Percentiles rank a stretch among this genome's conserved stretches.
phyloP scores from a whole-genome alignment of 805 yeast genomes.

The Candida ascalaphidarum region DNA sequence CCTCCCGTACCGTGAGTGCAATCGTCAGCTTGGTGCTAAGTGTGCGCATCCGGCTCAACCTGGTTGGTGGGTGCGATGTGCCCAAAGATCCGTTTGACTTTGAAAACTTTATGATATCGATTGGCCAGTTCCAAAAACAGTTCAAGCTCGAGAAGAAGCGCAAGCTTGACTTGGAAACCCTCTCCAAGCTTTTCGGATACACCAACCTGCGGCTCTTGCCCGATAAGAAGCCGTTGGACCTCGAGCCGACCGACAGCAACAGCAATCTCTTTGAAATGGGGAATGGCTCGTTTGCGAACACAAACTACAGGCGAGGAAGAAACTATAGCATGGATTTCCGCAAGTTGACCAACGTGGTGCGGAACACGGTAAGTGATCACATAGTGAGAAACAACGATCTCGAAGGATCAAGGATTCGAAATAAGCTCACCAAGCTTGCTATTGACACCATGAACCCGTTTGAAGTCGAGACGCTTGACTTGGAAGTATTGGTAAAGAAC shows the following conservation, averaged over 20 bases:
- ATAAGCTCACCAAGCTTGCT: slow-evolving; percentile 24
- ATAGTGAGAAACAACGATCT: slow-evolving; percentile 11
- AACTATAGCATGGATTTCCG: slow-evolving; percentile 36
- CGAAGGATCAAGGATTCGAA: slow-evolving; percentile 19
- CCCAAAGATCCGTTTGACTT: slow-evolving; percentile 83
- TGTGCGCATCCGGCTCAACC: slow-evolving; percentile 50
- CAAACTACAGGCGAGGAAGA: no score
- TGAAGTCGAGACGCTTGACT: slow-evolving; percentile 33
- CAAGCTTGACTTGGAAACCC: slow-evolving; percentile 50
- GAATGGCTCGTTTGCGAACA: slow-evolving; percentile 7
- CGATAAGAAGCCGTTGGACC: slow-evolving; percentile 5
- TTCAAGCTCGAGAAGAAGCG: slow-evolving; percentile 42
- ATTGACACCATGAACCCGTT: slow-evolving; percentile 24
- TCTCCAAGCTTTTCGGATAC: slow-evolving; percentile 23
- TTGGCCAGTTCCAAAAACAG: slow-evolving; percentile 74
- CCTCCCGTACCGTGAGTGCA: slow-evolving; percentile 68
- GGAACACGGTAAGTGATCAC: slow-evolving; percentile 63
- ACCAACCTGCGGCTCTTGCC: slow-evolving; percentile 25
- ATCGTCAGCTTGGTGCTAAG: slow-evolving; percentile 70
- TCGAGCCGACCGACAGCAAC: no score
- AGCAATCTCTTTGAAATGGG: no score
- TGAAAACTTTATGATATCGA: slow-evolving; percentile 55
- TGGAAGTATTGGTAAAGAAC: slow-evolving; percentile 23
- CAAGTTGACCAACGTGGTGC: slow-evolving; percentile 58
- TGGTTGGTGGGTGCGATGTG: slow-evolving; percentile 34